Percentiles rank a stretch among this genome's conserved stretches.
phyloP scores from a whole-genome alignment of 495 filamentous ascomycete species.

The Pseudotulostoma volvatum region DNA sequence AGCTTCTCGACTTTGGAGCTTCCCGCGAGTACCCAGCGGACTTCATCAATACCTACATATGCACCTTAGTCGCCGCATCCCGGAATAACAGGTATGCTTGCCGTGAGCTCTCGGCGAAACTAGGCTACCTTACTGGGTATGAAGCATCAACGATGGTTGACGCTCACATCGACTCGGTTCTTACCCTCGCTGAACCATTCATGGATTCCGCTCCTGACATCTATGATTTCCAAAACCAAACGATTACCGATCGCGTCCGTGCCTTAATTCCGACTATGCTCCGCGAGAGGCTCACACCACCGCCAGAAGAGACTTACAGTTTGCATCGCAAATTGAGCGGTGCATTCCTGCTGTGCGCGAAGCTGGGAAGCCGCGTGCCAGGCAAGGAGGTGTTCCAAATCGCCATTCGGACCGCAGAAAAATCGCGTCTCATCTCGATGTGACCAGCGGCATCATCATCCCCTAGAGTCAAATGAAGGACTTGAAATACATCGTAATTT shows the following conservation, averaged over 20 bases:
- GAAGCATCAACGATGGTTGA: conserved; percentile 72
- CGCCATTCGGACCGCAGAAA: conserved; percentile 37
- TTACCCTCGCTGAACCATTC: conserved; percentile 89
- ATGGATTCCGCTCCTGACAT: conserved; percentile 53
- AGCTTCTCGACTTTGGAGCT: conserved; percentile 92
- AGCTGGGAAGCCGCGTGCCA: conserved; percentile 60
- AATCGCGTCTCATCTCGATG: conserved; percentile 10
- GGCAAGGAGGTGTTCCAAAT: conserved; percentile 69
- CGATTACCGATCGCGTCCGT: conserved; percentile 83
- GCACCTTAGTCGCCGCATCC: conserved; percentile 61
- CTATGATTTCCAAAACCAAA: conserved; percentile 88
- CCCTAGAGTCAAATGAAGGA: no score
- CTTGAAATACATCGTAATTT: no score
- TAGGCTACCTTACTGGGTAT: conserved; percentile 85
- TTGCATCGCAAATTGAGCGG: conserved; percentile 91
- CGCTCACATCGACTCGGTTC: conserved; percentile 65
- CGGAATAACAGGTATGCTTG: conserved; percentile 45
- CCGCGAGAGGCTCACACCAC: conserved; percentile 68
- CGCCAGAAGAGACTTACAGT: conserved; percentile 95
- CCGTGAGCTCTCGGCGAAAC: conserved; percentile 50
- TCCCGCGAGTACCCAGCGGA: conserved; percentile 64
- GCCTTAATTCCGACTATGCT: conserved; percentile 84
- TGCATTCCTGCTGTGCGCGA: conserved; percentile 83
- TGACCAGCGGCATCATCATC: no score
- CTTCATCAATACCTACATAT: conserved; percentile 67